A percentile compares a stretch with the other conserved stretches of the same genome.
phyloP scores from a whole-genome alignment of 2,329 filamentous ascomycete genomes.

The Trichoderma asperellum region DNA sequence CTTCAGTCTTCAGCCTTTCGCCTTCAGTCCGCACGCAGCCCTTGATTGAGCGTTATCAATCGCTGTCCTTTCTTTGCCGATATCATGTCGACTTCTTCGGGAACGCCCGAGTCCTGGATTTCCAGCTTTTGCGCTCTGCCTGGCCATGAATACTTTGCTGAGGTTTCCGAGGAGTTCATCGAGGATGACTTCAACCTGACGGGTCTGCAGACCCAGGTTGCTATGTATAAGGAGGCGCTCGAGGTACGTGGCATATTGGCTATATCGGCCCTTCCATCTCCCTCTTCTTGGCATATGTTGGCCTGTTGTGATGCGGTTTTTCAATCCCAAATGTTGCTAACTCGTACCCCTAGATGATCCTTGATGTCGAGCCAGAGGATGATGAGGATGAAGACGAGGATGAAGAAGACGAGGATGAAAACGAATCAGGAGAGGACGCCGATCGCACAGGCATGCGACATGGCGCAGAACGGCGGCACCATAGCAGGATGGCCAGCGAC shows the following conservation, averaged over 20 bases:
- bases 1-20: constrained; percentile 6
- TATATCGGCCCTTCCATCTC: background rate
- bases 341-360: constrained; percentile 71
- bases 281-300: background rate
- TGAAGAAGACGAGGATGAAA: constrained; percentile 74
- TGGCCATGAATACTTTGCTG: constrained; percentile 98
- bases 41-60: constrained; percentile 14
- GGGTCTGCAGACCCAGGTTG: constrained; percentile 89
- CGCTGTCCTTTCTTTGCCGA: constrained; percentile 25
- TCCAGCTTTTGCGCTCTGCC: constrained; percentile 93
- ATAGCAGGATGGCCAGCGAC: constrained; percentile 86
- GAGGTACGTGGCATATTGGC: constrained; percentile 57
- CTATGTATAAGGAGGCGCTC: constrained; percentile 98
- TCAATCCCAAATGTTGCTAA: background rate
- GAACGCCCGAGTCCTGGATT: constrained; percentile 88
- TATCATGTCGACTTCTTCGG: constrained; percentile 64
- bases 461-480: constrained; percentile 71
- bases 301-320: background rate
- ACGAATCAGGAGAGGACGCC: constrained; percentile 60
- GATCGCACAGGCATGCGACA: constrained; percentile 59
- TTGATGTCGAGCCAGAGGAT: constrained; percentile 96
- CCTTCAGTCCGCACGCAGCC: background rate
- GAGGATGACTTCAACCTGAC: constrained; percentile 99
- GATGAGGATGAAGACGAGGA: constrained; percentile 86
- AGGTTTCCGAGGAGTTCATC: constrained; percentile 98